Evolutionary conservation across 495 filamentous ascomycete genomes (phyloP), one percentile per base, ranked within the genome.

Genomic region (Xylaria bambusicola): DNA sequence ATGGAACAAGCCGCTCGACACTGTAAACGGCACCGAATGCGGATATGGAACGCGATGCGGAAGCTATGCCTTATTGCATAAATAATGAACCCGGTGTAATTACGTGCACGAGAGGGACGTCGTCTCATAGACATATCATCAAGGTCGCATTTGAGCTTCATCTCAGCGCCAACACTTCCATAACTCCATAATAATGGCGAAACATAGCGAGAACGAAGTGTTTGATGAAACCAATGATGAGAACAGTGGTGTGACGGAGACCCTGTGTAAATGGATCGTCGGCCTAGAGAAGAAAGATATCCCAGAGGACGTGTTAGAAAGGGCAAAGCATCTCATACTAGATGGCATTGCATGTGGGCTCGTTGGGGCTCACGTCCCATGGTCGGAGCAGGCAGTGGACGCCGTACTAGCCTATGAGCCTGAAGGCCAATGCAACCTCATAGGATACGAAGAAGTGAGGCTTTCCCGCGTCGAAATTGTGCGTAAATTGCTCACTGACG

Each of bases 311-410:
- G 59, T 61, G 23, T 17, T 61, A 13, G 44, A 48, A 41, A 63
- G 75, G 17, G 72, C 71, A 3, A 79, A 80, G 61, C 68, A 80
- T 63, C 63, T 78, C 10, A 72, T 82, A 18, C 62, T 80, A 0
- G 79, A 81, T 56, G 77, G 77, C 18, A 50, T 81, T 1, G 72
- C 64, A 3, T 80, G 73, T 56, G 72, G 46, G n/a, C 51, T 80
- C 8, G 62, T 79, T 10, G 78, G 74, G 1, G 65, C 75, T 40
- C 73, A 71, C 42, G 57, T 77, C 18, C 71, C 74, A 10, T 78
- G 72, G 73, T 74, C 75, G 1, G 65, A 76, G 46, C 68, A 68
- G 20, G 77, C 73, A 1, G 61, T 69, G 31, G 56, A 73, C 7
- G 72, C 66, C 5, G 52, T 78, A 1, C 52, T 73, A 21, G 60